These are phyloP conservation scores for Melaleuca quinquenervia DNA, from an alignment of 345 rosid genomes.

Conservation along the genomic window DNA sequence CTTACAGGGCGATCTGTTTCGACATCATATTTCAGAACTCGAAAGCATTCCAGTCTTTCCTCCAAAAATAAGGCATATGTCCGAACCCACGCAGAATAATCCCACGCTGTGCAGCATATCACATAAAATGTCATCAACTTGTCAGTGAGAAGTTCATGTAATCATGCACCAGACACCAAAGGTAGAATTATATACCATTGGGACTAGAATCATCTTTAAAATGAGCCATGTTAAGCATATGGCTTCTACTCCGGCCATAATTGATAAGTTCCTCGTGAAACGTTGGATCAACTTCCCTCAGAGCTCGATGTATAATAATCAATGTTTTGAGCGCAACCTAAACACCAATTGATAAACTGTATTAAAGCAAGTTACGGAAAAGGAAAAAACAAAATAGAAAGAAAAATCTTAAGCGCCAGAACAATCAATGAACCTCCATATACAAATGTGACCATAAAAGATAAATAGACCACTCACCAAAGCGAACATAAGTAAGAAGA, in stretches of 20 bases:
- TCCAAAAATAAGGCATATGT: slow-evolving; percentile 84
- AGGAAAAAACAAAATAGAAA: neutral
- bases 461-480: neutral
- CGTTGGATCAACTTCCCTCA: slow-evolving; percentile 97
- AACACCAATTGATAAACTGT: neutral
- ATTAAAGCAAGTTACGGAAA: neutral
- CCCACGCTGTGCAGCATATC: slow-evolving; percentile 62
- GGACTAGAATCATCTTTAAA: slow-evolving; percentile 98
- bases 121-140: neutral
- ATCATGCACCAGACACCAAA: neutral
- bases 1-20: slow-evolving; percentile 84
- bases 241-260: slow-evolving; percentile 83
- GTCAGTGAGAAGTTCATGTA: neutral
- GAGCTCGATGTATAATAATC: slow-evolving; percentile 84
- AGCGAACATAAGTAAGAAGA: neutral
- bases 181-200: slow-evolving; percentile 34
- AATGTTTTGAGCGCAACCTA: slow-evolving; percentile 96
- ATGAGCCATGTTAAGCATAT: slow-evolving; percentile 96
- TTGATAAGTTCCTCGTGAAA: slow-evolving; percentile 93
- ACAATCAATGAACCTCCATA: neutral
- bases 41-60: slow-evolving; percentile 91
- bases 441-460: neutral
- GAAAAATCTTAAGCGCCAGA: neutral
- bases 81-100: slow-evolving; percentile 94
- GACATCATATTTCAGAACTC: slow-evolving; percentile 78